Evolutionary conservation across 2,329 filamentous ascomycete species (phyloP), one percentile per base, ranked within the genome.

Genomic region (Diaporthe velutina): DNA sequence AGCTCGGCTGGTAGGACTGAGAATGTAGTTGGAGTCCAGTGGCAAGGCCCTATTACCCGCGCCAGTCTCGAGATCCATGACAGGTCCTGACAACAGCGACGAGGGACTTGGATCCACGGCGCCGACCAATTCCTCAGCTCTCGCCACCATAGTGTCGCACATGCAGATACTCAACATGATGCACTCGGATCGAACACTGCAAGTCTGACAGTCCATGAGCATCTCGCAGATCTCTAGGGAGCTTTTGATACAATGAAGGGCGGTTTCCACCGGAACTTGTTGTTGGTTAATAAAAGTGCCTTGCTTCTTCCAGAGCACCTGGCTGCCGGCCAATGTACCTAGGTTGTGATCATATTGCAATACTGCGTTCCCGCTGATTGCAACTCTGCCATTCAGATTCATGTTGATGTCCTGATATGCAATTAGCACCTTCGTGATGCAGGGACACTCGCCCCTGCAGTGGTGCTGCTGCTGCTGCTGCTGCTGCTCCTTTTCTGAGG

Each of bases 351-450:
- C 12, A 17, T 40, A 17, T 15, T 22, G 57, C 8, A 4, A 60
- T 40, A 35, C 57, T 42, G 57, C 12, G 5, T 42, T 38, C 35
- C 57, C 22, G 22, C 35, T 9, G 35, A 42, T 17, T 25, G 35
- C 35, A 25, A 35, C 57, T 42, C 9, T 40, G 57, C 57, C 57
- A 4, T 42, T n/a, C 22, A 40, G 57, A 9, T 60, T 60, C 5
- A 60, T 60, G 35, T 40, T 60, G 57, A 60, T 60, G 12, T 60
- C 57, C 35, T 60, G 57, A 17, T 60, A 42, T 28, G 57, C 57
- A 40, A 60, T 35, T 4, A 60, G 35, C 35, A 28, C 35, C 12
- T 25, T 60, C 10, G 35, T 60, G 12, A 60, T 25, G n/a, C 55
- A 58, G 13, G 33, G 55, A 38, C 55, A 58, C 33, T 58, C 55